phyloP scores from a whole-genome alignment of 169 alveolate species.

The Plasmodium billcollinsi region DNA sequence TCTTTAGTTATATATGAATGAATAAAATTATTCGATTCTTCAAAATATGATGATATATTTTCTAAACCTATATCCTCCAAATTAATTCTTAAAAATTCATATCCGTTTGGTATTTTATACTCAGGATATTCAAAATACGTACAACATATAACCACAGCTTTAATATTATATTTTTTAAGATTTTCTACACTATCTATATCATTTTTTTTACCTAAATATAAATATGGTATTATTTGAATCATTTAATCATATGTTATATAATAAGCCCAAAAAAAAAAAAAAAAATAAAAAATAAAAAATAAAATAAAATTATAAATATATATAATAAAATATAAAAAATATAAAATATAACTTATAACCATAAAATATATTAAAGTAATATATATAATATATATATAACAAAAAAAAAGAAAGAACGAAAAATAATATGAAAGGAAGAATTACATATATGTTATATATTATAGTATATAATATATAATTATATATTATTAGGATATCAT shows the following conservation, averaged over 20 bases:
- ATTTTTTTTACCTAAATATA: conserved; percentile 53
- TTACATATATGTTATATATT: too few relatives aligned
- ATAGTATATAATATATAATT: too few relatives aligned
- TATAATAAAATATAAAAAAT: too few relatives aligned
- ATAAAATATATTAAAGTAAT: too few relatives aligned
- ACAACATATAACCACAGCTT: conserved; percentile 63
- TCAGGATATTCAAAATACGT: conserved; percentile 69
- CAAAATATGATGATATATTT: conserved; percentile 77
- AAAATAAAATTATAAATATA: not conserved
- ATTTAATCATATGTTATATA: conserved; percentile 21
- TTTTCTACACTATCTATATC: conserved; percentile 58
- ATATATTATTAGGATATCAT: too few relatives aligned
- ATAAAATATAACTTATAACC: too few relatives aligned
- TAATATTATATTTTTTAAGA: conserved; percentile 29
- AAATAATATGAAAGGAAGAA: too few relatives aligned
- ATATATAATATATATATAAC: too few relatives aligned
- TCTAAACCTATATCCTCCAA: conserved; percentile 81
- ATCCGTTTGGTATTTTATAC: conserved; percentile 53
- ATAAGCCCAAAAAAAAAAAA: not conserved
- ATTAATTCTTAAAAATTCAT: conserved; percentile 63
- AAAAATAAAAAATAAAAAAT: not conserved
- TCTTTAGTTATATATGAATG: conserved; percentile 54
- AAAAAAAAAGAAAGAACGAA: too few relatives aligned
- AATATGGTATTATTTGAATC: conserved; percentile 70
- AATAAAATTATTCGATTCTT: conserved; percentile 78